Evolutionary conservation across 805 yeast genomes (phyloP), one percentile per base, ranked within the genome.

Genomic region (Wickerhamiella sorbophila): DNA sequence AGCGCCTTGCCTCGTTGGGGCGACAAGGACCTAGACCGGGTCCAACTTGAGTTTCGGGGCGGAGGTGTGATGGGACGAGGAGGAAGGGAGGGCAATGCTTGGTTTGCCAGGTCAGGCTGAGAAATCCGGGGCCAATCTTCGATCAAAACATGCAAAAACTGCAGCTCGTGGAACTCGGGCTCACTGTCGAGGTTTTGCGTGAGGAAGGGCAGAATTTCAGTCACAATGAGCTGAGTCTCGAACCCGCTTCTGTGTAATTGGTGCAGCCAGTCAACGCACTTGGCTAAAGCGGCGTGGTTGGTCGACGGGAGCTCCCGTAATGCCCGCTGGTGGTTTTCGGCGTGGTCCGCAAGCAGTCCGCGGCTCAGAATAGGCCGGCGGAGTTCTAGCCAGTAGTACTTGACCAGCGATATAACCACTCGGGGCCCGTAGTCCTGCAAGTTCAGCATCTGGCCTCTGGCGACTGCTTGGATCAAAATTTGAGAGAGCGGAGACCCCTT

Each of bases 361-460:
- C 17, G 15, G 18, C 15, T 9, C 5, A 82, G 59, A 27, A 81
- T 61, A 1, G 82, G 75, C 10, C 52, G 49, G 0, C 78, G 72
- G 29, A 77, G 64, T 29, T 69, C 74, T 43, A 67, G 62, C 29
- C 83, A 54, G 41, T 66, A 70, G 44, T 66, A 61, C 40, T 49
- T 67, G 43, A 67, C 52, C 10, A 60, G 48, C 3, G 72, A 64
- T 10, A 73, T 66, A n/a, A 72, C 65, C 40, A 70, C 65, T 46
- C 65, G 64, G 9, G 77, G 63, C 40, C 74, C 75, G 65, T 74
- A 76, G 53, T 75, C 79, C 41, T 65, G 65, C 31, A 75, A 60
- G 59, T 73, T 65, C 24, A 75, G 53, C 26, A 66, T 50, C 55
- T 75, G 82, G 52, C 71, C 69, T 26, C 80, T 58, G 36, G 62